phyloP scores from a whole-genome alignment of 2,329 filamentous ascomycete genomes.

The Aspergillus clavatus region DNA sequence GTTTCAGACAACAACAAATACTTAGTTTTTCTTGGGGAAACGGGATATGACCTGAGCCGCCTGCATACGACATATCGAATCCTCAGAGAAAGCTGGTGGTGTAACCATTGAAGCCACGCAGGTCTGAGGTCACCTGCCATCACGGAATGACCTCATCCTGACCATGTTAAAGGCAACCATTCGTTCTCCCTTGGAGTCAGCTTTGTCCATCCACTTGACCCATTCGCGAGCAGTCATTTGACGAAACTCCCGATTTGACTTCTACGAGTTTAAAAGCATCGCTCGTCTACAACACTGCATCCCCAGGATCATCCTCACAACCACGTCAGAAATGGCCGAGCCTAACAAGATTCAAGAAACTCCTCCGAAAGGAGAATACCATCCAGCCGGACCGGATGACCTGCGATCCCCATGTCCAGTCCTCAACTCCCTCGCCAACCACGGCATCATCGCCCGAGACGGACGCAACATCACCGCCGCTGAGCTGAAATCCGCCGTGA shows the following conservation, averaged over 20 bases:
- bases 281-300: not conserved
- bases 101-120: not conserved
- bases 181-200: too few species aligned
- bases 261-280: not conserved
- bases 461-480: constrained; percentile 12
- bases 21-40: too few species aligned
- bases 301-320: not conserved
- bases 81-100: too few species aligned
- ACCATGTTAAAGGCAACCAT: too few species aligned
- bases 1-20: too few species aligned
- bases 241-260: not conserved
- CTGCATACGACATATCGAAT: too few species aligned
- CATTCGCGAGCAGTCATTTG: not conserved
- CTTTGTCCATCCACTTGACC: not conserved
- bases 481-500: constrained; percentile 9
- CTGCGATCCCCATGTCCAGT: constrained; percentile 13
- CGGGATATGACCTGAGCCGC: too few species aligned
- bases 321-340: not conserved
- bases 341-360: not conserved
- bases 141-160: not conserved
- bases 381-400: constrained; percentile 4
- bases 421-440: constrained; percentile 16
- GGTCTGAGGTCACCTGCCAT: not conserved
- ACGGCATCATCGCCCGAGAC: constrained; percentile 11
- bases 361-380: constrained; percentile 5